These are phyloP conservation scores for Trichophyton simii DNA, from an alignment of 2,329 filamentous ascomycete genomes.

Conservation along the genomic window DNA sequence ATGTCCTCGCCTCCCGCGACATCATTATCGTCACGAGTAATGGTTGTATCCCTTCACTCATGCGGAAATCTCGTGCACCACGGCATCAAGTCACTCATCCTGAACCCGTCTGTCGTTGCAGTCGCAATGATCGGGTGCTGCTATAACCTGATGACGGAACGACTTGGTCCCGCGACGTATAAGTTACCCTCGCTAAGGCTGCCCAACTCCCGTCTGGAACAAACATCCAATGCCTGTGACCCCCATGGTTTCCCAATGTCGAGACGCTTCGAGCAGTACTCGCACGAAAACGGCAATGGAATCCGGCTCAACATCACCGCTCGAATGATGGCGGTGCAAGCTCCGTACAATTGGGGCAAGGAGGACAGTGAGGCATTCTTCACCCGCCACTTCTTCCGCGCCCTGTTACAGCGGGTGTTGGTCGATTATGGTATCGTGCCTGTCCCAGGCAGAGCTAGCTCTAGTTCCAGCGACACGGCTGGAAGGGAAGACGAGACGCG, in stretches of 20 bases:
- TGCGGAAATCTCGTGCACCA: slow-evolving; percentile 97
- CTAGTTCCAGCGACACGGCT: not conserved
- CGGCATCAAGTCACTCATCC: slow-evolving; percentile 69
- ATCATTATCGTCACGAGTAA: slow-evolving; percentile 40
- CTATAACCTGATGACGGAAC: slow-evolving; percentile 91
- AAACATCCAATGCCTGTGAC: slow-evolving; percentile 61
- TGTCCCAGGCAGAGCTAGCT: slow-evolving; percentile 31
- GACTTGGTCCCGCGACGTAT: slow-evolving; percentile 72
- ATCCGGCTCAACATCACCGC: slow-evolving; percentile 89
- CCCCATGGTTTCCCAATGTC: slow-evolving; percentile 94
- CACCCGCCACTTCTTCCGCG: slow-evolving; percentile 82
- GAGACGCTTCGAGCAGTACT: slow-evolving; percentile 46
- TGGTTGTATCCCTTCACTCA: slow-evolving; percentile 92
- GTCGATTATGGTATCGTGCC: slow-evolving; percentile 68
- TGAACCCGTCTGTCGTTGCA: slow-evolving; percentile 76
- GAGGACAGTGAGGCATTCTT: slow-evolving; percentile 79
- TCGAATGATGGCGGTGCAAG: slow-evolving; percentile 96
- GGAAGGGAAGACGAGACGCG: not conserved
- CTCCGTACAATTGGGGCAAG: slow-evolving; percentile 79
- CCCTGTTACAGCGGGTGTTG: slow-evolving; percentile 82
- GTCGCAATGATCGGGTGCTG: slow-evolving; percentile 95
- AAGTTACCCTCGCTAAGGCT: slow-evolving; percentile 69
- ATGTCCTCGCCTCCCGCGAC: not conserved
- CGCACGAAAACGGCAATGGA: slow-evolving; percentile 45
- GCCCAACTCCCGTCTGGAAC: slow-evolving; percentile 54